Conservation (phyloP, 352 stramenopile genomes). For the Phytophthora kernoviae region DNA sequence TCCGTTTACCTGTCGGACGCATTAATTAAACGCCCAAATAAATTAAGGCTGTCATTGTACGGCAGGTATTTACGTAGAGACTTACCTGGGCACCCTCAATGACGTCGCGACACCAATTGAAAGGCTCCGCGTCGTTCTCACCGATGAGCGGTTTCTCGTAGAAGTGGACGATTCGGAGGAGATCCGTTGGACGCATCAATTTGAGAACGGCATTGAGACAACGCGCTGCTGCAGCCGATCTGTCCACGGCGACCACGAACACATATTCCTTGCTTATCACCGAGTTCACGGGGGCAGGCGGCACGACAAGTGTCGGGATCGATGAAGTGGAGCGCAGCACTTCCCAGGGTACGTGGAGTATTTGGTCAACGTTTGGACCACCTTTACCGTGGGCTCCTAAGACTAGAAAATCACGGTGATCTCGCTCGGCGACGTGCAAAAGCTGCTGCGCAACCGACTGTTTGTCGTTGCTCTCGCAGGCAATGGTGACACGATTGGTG, state of each 20-base stretch:
- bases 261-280: constrained; percentile 44
- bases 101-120: constrained; percentile 40
- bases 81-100: constrained; percentile 32
- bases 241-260: constrained; percentile 65
- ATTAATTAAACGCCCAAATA: background rate
- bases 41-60: background rate
- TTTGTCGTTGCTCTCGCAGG: constrained; percentile 26
- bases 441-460: constrained; percentile 41
- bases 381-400: constrained; percentile 65
- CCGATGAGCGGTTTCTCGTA: constrained; percentile 52
- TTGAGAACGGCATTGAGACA: constrained; percentile 64
- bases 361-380: constrained; percentile 57
- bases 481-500: constrained; percentile 42
- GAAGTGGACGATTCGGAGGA: constrained; percentile 64
- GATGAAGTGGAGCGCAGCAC: constrained; percentile 30
- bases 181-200: constrained; percentile 51
- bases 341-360: constrained; percentile 61
- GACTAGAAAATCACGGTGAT: constrained; percentile 54
- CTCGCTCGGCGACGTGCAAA: constrained; percentile 30
- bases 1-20: constrained; percentile 29
- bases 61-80: background rate
- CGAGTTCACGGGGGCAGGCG: constrained; percentile 55
- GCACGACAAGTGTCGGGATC: constrained; percentile 45
- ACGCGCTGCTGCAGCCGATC: constrained; percentile 16
- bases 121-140: constrained; percentile 35